phyloP scores from a whole-genome alignment of 2,329 filamentous ascomycete genomes.

The Hymenoscyphus repandus region DNA sequence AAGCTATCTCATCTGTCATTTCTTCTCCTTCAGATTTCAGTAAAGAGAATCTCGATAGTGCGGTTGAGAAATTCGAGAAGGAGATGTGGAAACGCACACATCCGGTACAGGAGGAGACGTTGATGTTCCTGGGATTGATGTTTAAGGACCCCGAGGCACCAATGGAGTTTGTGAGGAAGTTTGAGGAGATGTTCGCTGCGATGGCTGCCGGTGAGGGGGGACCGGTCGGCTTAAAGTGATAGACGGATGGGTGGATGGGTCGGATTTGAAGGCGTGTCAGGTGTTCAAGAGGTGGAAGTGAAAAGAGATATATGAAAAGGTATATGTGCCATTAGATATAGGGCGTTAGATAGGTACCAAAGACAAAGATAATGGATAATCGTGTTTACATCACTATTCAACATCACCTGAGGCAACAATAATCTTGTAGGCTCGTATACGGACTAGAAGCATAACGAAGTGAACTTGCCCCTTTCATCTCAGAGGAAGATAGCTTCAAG shows the following conservation, averaged over 20 bases:
- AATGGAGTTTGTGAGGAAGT: not conserved
- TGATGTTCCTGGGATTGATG: slow-evolving; percentile 4
- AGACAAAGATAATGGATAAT: no score
- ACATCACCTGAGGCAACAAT: no score
- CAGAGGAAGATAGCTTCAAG: no score
- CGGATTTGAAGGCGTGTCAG: no score
- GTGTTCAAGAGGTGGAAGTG: no score
- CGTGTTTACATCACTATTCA: no score
- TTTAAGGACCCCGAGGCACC: slow-evolving; percentile 3
- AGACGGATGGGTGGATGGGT: not conserved
- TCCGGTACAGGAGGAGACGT: slow-evolving; percentile 6
- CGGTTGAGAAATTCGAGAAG: slow-evolving; percentile 24
- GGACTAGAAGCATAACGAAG: no score
- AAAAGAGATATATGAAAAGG: no score
- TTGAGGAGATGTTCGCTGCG: not conserved
- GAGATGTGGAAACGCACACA: slow-evolving; percentile 10
- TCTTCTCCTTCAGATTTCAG: not conserved
- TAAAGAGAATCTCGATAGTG: not conserved
- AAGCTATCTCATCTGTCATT: slow-evolving; percentile 4
- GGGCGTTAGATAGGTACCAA: no score
- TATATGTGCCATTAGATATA: no score
- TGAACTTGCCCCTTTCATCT: no score
- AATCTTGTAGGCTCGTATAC: no score
- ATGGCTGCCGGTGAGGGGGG: not conserved
- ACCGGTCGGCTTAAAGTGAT: not conserved